phyloP scores from a whole-genome alignment of 495 filamentous ascomycete species.

The Penicillium antarcticum region DNA sequence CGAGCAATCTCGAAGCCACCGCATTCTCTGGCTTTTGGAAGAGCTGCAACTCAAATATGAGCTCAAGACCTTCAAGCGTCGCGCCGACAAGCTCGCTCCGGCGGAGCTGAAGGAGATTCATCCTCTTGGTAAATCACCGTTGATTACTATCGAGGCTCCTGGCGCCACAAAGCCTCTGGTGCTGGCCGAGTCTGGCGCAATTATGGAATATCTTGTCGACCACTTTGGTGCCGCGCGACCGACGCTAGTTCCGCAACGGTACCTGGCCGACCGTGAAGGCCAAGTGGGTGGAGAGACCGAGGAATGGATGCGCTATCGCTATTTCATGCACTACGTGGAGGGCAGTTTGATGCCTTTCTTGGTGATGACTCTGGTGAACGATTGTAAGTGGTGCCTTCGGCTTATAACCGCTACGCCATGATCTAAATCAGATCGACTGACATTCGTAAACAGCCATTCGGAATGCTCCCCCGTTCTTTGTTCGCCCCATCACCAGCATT shows the following conservation, averaged over 20 bases:
- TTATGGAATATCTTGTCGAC: constrained; percentile 77
- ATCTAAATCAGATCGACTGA: neutral
- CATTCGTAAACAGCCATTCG: constrained; percentile 49
- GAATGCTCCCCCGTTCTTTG: constrained; percentile 73
- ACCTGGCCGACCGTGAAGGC: constrained; percentile 44
- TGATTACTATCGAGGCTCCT: constrained; percentile 57
- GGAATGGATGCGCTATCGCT: constrained; percentile 72
- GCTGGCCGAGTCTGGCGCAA: constrained; percentile 75
- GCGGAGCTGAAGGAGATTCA: constrained; percentile 72
- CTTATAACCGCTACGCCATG: too few relatives aligned
- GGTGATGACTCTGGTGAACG: constrained; percentile 55
- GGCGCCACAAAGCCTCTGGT: constrained; percentile 52
- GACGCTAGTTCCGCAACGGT: constrained; percentile 62
- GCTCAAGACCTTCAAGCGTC: constrained; percentile 70
- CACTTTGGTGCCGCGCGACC: constrained; percentile 52
- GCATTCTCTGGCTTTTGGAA: constrained; percentile 86
- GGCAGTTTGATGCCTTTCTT: constrained; percentile 72
- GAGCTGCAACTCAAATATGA: constrained; percentile 78
- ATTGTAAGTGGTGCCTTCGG: constrained; percentile 40
- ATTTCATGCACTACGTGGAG: constrained; percentile 80
- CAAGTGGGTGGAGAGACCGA: constrained; percentile 67
- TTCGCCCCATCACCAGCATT: constrained; percentile 68
- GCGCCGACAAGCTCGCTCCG: constrained; percentile 60
- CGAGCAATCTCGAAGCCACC: constrained; percentile 63
- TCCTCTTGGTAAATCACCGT: constrained; percentile 79